Base-by-base conservation (phyloP, 306 rosid species). In the Pterocarpus santalinus region DNA sequence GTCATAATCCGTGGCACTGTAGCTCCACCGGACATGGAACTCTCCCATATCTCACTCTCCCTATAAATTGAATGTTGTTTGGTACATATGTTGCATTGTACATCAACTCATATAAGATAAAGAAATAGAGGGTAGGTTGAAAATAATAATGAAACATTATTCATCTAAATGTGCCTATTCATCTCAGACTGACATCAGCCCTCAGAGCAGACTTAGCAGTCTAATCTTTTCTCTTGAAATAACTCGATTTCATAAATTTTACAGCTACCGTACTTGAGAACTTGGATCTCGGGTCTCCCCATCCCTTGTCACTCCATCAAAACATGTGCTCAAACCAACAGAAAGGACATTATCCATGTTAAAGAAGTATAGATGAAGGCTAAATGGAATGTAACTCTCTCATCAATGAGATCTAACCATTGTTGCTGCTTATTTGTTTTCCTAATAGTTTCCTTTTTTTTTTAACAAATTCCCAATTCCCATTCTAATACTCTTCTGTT, bases 191-290 rank as follows among this genome's bases (percentile, higher is more conserved):
- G 57, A 51, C 57, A 55, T 55, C 61, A 55, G 32, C 61, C 61
- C 8, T 17, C 22, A 55, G 28, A 15, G 44, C 57, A 51, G 53
- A 51, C 9, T 77, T 10, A 58, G 46, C 58, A 8, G 38, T 76
- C 55, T 65, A 77, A 65, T 77, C 15, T 17, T 65, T 65, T 38
- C 75, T 15, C 47, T 39, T 55, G 17, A 36, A 56, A 78, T 32
- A 53, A 66, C 43, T 69, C 14, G 4, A n/a, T n/a, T 68, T 22
- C 82, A 68, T 78, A 55, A 78, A 78, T 68, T 35, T 78, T 51
- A 57, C 76, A 69, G 69, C 60, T 7, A 78, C 75, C 56, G 3
- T 43, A 66, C 81, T 66, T 55, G 3, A 28, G 7, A 65, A 77
- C 81, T 36, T 52, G 70, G 22, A 9, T 64, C 46, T 75, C 14